Conservation (phyloP, 2,329 filamentous ascomycete genomes). For the Aurifilum marmelostoma region DNA sequence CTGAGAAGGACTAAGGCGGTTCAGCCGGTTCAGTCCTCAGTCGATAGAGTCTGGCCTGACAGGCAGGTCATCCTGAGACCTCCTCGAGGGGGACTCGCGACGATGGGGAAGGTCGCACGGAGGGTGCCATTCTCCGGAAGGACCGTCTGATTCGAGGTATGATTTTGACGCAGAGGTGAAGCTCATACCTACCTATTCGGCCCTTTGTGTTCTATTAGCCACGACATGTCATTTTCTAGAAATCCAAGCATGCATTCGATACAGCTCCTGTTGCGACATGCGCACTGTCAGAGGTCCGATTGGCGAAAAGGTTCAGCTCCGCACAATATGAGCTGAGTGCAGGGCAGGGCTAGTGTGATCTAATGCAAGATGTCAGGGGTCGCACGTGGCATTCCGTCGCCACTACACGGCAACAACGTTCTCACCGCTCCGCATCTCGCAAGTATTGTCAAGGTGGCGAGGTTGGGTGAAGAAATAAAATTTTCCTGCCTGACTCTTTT, state of each 20-base stretch:
- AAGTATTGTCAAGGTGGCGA: slow-evolving; percentile 12
- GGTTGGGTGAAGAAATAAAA: not conserved
- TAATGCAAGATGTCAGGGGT: slow-evolving; percentile 17
- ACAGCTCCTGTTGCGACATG: slow-evolving; percentile 12
- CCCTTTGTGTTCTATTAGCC: slow-evolving; percentile 26
- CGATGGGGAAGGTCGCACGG: slow-evolving; percentile 11
- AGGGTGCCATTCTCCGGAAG: slow-evolving; percentile 5
- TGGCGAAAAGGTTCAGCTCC: slow-evolving; percentile 21
- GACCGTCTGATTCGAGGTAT: slow-evolving; percentile 4
- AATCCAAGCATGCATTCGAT: slow-evolving; percentile 22
- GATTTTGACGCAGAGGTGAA: slow-evolving; percentile 15
- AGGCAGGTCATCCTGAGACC: slow-evolving; percentile 12
- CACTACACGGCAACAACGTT: not conserved
- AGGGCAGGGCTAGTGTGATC: slow-evolving; percentile 12
- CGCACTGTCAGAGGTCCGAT: slow-evolving; percentile 7
- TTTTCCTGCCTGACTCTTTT: not conserved
- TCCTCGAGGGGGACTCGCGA: slow-evolving; percentile 2
- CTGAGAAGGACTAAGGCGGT: slow-evolving; percentile 86
- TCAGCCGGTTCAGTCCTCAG: slow-evolving; percentile 26
- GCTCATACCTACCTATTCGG: slow-evolving; percentile 9
- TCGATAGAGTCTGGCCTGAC: slow-evolving; percentile 6
- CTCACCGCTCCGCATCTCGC: slow-evolving; percentile 21
- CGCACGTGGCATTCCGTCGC: slow-evolving; percentile 14
- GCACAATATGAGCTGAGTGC: slow-evolving; percentile 22
- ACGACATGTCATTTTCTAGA: slow-evolving; percentile 18